Conservation (phyloP, 78 protist genomes). For the Cyanophora paradoxa region DNA sequence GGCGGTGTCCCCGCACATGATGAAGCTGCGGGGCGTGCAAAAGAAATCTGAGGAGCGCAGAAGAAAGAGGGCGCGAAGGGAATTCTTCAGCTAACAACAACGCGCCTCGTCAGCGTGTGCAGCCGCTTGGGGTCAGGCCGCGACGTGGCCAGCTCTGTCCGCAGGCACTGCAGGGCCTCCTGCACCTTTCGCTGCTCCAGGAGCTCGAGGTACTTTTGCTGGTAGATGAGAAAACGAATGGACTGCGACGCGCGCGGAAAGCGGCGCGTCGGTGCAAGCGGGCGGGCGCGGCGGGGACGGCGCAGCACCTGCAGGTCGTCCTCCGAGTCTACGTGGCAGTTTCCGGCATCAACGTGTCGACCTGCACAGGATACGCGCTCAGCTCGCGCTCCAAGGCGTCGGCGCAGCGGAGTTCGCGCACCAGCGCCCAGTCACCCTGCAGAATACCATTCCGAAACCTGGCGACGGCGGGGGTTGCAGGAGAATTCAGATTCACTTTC, state of each 20-base stretch:
- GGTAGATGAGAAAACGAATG: conserved; percentile 17
- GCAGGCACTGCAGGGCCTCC: conserved; percentile 42
- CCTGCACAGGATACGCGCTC: neutral
- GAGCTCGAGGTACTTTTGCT: conserved; percentile 56
- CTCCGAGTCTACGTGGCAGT: neutral
- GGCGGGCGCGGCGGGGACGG: neutral
- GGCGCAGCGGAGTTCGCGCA: neutral
- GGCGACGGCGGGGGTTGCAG: neutral
- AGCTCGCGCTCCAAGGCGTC: neutral
- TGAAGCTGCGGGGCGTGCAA: conserved; percentile 1
- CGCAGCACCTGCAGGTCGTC: neutral
- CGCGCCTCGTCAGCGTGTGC: conserved; percentile 32
- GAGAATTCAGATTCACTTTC: neutral
- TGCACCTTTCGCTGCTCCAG: conserved; percentile 31
- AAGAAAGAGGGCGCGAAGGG: neutral
- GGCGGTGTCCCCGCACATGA: conserved; percentile 25
- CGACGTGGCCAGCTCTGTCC: conserved; percentile 43
- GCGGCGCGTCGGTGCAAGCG: neutral
- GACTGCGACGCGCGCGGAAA: neutral
- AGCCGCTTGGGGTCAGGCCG: conserved; percentile 13
- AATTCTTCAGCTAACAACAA: neutral
- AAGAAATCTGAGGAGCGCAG: neutral
- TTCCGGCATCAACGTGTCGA: neutral
- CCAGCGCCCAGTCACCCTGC: conserved; percentile 12
- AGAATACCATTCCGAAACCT: neutral